These are phyloP conservation scores for Acanthamoeba castellanii DNA, from an alignment of 208 protist genomes.

Conservation along the genomic window DNA sequence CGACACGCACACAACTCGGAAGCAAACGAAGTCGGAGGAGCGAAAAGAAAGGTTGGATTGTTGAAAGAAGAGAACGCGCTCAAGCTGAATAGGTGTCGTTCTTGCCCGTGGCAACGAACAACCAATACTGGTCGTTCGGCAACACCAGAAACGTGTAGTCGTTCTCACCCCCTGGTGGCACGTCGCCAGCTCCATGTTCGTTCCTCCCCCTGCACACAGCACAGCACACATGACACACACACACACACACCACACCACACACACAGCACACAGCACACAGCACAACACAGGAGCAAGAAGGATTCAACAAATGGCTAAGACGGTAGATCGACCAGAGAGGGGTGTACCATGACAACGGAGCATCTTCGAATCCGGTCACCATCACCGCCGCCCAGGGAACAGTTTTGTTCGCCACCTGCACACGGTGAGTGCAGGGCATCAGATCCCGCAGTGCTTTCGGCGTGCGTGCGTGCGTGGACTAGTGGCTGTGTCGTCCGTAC, in stretches of 20 bases:
- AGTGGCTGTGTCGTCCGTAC: neutral
- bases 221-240: neutral
- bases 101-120: slow-evolving; percentile 39
- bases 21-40: neutral
- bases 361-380: slow-evolving; percentile 69
- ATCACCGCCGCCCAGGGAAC: slow-evolving; percentile 48
- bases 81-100: slow-evolving; percentile 27
- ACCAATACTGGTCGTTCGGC: slow-evolving; percentile 58
- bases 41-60: neutral
- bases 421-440: neutral
- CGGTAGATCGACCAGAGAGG: neutral
- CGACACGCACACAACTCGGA: too few species aligned
- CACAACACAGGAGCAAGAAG: neutral
- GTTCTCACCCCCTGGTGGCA: slow-evolving; percentile 59
- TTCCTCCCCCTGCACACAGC: slow-evolving; percentile 15
- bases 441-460: too few species aligned
- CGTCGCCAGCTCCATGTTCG: slow-evolving; percentile 27
- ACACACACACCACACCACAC: neutral
- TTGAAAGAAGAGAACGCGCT: neutral
- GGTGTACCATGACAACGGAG: slow-evolving; percentile 39
- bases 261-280: too few species aligned
- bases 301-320: neutral
- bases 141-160: slow-evolving; percentile 73
- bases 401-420: neutral
- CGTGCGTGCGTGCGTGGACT: neutral